Evolutionary conservation across 371 early-diverging fungal genomes (phyloP).

Genomic region (Apophysomyces sp.): DNA sequence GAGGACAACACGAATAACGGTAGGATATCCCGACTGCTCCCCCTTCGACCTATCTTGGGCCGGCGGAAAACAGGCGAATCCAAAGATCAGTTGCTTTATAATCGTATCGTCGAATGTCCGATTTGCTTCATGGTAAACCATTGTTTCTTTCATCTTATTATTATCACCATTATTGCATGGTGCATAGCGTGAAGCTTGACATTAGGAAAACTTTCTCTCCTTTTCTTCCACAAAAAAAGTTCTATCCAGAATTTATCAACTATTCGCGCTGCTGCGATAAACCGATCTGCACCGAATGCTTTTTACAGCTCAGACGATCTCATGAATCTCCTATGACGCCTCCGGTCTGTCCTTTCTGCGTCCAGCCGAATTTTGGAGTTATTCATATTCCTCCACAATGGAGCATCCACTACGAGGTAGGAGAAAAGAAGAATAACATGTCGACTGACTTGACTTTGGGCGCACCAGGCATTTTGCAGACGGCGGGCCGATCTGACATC

Average conservation of each 20-base stretch:
- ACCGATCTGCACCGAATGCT: conserved; percentile 92
- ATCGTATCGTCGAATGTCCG: conserved; percentile 78
- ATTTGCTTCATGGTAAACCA: conserved; percentile 90
- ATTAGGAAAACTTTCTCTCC: background rate
- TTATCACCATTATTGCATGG: background rate
- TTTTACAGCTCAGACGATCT: conserved; percentile 83
- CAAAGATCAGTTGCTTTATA: conserved; percentile 21
- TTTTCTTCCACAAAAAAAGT: too few relatives aligned
- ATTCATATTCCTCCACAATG: conserved; percentile 54
- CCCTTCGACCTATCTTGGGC: conserved; percentile 1
- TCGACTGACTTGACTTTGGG: too few relatives aligned
- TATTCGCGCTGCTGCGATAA: conserved; percentile 86
- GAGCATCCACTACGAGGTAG: conserved; percentile 20
- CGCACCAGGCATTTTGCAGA: conserved; percentile 13
- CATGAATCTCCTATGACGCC: conserved; percentile 43
- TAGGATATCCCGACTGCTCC: background rate
- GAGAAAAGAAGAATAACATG: background rate
- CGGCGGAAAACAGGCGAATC: background rate
- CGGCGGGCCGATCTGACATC: conserved; percentile 13
- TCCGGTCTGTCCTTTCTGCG: conserved; percentile 84
- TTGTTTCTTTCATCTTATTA: too few relatives aligned
- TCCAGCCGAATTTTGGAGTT: conserved; percentile 81
- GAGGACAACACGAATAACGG: background rate
- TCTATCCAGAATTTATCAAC: conserved; percentile 89
- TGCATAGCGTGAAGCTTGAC: background rate